A percentile compares a stretch with the other conserved stretches of the same genome.
These are phyloP conservation scores for Claviceps spartinae DNA, from an alignment of 2,329 filamentous ascomycete genomes.

Conservation along the genomic window DNA sequence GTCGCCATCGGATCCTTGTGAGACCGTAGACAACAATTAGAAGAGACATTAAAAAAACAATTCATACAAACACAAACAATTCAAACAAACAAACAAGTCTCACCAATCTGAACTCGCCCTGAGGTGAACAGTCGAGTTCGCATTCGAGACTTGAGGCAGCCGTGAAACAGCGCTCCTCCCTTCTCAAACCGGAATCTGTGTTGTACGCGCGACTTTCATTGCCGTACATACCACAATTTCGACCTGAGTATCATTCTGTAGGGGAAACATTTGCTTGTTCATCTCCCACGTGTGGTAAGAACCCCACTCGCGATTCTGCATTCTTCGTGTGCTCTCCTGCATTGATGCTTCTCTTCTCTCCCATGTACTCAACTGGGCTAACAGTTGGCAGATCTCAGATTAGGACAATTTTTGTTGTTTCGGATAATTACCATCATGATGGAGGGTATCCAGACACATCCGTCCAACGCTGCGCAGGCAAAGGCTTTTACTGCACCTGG, in stretches of 20 bases:
- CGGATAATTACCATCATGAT: slow-evolving; percentile 36
- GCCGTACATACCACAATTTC: slow-evolving; percentile 9
- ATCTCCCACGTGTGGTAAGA: slow-evolving; percentile 70
- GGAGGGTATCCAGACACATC: slow-evolving; percentile 86
- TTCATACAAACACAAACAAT: background rate
- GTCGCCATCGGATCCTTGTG: slow-evolving; percentile 20
- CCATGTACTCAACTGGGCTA: background rate
- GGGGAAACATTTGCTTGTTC: slow-evolving; percentile 98
- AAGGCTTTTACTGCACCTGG: slow-evolving; percentile 90
- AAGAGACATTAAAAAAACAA: slow-evolving; percentile 12
- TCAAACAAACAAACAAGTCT: slow-evolving; percentile 2
- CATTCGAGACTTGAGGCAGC: slow-evolving; percentile 3
- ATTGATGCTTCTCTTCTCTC: too few relatives aligned
- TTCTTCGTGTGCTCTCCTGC: background rate
- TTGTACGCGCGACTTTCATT: slow-evolving; percentile 10
- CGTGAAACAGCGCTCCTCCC: background rate
- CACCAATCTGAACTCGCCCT: slow-evolving; percentile 14
- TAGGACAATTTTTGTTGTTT: slow-evolving; percentile 6
- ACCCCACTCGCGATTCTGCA: background rate
- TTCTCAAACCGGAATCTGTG: slow-evolving; percentile 1
- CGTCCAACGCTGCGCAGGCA: slow-evolving; percentile 79
- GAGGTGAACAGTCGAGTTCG: slow-evolving; percentile 15
- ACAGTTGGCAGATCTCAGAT: slow-evolving; percentile 17
- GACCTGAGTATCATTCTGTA: slow-evolving; percentile 28
- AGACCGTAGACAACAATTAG: slow-evolving; percentile 25